A percentile compares a stretch with the other conserved stretches of the same genome.
phyloP scores from a whole-genome alignment of 257 asterid species.

The Solanum clarkiae region DNA sequence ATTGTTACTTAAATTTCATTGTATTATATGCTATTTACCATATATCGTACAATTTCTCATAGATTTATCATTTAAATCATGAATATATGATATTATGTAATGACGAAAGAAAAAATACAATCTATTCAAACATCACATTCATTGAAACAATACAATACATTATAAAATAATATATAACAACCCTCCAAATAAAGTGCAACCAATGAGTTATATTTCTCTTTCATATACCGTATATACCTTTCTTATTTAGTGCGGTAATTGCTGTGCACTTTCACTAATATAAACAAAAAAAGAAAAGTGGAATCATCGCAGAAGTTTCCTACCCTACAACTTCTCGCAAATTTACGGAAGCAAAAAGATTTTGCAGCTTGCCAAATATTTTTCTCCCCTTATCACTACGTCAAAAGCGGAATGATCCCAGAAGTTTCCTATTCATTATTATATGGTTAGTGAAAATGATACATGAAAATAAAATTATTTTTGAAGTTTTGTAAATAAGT shows the following conservation, averaged over 20 bases:
- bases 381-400: neutral
- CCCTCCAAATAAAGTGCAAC: too few species aligned
- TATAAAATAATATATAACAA: too few species aligned
- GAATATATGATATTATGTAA: too few species aligned
- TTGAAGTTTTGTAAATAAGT: too few species aligned
- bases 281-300: neutral
- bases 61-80: too few species aligned
- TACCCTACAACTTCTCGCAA: neutral
- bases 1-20: too few species aligned
- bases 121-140: too few species aligned
- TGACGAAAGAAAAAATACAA: rapidly evolving
- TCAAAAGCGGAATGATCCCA: neutral
- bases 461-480: too few species aligned
- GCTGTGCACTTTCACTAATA: neutral
- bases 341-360: neutral
- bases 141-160: too few species aligned
- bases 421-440: neutral
- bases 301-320: neutral
- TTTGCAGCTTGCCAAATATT: neutral
- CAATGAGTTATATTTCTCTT: neutral
- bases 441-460: too few species aligned
- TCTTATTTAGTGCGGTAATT: neutral
- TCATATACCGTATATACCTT: neutral
- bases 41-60: too few species aligned
- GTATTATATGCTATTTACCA: too few species aligned